A percentile compares a stretch with the other conserved stretches of the same genome.
Conservation (phyloP, 2,329 filamentous ascomycete genomes). For the Cadophora malorum region DNA sequence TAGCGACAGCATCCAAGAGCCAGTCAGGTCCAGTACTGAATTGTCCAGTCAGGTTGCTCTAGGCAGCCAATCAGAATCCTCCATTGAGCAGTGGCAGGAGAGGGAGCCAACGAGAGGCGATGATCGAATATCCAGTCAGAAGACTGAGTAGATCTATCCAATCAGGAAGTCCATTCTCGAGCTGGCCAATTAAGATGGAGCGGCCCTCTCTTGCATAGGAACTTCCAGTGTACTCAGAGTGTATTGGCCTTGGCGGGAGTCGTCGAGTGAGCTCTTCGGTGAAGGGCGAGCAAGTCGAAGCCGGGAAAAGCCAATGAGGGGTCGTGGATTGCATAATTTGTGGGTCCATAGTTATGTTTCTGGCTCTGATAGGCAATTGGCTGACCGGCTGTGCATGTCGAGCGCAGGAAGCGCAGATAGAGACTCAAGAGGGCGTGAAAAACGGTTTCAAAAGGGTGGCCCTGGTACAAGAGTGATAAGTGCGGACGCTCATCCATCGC, state of each 20-base stretch:
- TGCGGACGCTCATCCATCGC: conserved; percentile 10
- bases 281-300: conserved; percentile 21
- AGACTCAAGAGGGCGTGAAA: conserved; percentile 14
- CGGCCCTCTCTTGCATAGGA: conserved; percentile 1
- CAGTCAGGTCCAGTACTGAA: neutral
- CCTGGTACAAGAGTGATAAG: conserved; percentile 8
- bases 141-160: conserved; percentile 14
- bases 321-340: conserved; percentile 27
- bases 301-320: conserved; percentile 29
- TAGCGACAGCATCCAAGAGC: conserved; percentile 4
- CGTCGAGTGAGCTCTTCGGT: conserved; percentile 30
- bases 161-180: conserved; percentile 5
- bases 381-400: conserved; percentile 25
- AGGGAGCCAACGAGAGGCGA: neutral
- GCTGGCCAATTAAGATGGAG: neutral
- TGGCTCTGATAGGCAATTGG: conserved; percentile 24
- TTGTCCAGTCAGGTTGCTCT: conserved; percentile 6
- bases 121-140: conserved; percentile 3
- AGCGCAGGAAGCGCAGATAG: conserved; percentile 13
- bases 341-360: conserved; percentile 21
- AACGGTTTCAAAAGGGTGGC: conserved; percentile 19
- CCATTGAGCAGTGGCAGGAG: conserved; percentile 8
- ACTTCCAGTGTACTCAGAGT: neutral
- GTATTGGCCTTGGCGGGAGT: conserved; percentile 23
- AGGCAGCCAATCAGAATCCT: conserved; percentile 6